Percentiles rank a stretch among this genome's conserved stretches.
Conservation (phyloP, 2,329 filamentous ascomycete species). For the Capronia epimyces region DNA sequence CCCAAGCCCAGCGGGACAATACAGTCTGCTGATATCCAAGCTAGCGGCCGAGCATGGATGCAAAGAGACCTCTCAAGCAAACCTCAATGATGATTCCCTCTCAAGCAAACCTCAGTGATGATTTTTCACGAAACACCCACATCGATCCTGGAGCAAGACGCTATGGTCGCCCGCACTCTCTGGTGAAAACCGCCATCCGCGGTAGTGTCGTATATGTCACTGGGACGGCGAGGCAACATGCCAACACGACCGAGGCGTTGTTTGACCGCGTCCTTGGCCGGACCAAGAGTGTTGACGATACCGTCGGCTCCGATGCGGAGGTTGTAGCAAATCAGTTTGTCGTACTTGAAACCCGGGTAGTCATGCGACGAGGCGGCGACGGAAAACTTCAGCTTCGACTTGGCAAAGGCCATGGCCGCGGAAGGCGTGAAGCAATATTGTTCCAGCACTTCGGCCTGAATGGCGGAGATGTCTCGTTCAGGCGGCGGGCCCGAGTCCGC, state of each 20-base stretch:
- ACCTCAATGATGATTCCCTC: no score
- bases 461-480: constrained; percentile 17
- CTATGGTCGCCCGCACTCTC: constrained; percentile 19
- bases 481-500: constrained; percentile 9
- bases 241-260: constrained; percentile 20
- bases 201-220: constrained; percentile 21
- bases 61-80: no score
- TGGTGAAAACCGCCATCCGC: constrained; percentile 22
- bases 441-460: constrained; percentile 21
- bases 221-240: constrained; percentile 15
- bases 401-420: constrained; percentile 19
- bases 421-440: constrained; percentile 23
- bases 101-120: no score
- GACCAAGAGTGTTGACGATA: constrained; percentile 16
- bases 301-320: constrained; percentile 22
- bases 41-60: no score
- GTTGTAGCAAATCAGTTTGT: constrained; percentile 25
- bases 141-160: constrained; percentile 21
- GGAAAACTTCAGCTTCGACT: constrained; percentile 23
- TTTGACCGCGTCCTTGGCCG: constrained; percentile 20
- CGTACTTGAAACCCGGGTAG: constrained; percentile 20
- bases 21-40: no score
- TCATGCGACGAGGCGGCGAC: constrained; percentile 20
- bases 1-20: no score
- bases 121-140: constrained; percentile 24